These are phyloP conservation scores for Adenanthera pavonina DNA, from an alignment of 306 rosid species.

Conservation along the genomic window DNA sequence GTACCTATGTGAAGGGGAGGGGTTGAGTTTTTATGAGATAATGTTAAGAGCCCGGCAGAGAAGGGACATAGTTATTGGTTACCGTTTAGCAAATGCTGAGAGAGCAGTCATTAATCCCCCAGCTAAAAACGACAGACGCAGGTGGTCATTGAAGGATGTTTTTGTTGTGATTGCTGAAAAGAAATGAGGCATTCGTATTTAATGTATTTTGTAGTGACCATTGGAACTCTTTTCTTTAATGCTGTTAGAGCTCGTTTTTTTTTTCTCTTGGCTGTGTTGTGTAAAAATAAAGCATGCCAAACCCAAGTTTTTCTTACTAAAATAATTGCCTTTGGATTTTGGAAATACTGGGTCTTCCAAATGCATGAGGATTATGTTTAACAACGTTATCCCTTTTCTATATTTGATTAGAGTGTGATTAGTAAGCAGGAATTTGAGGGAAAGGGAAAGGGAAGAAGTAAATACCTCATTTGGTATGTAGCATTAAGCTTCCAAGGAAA, in stretches of 20 bases:
- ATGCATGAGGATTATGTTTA: neutral
- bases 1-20: slow-evolving; percentile 75
- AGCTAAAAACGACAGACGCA: slow-evolving; percentile 58
- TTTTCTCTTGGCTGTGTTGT: neutral
- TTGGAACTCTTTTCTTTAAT: neutral
- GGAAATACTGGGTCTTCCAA: neutral
- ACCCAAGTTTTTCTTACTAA: neutral
- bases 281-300: neutral
- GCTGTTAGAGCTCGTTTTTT: neutral
- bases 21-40: slow-evolving; percentile 82
- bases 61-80: slow-evolving; percentile 87
- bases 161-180: slow-evolving; percentile 87
- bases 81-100: slow-evolving; percentile 65
- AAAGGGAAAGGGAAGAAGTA: no score
- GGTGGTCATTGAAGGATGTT: slow-evolving; percentile 80
- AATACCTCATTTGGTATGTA: no score
- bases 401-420: no score
- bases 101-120: slow-evolving; percentile 91
- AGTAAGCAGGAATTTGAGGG: no score
- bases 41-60: slow-evolving; percentile 73
- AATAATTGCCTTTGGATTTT: neutral
- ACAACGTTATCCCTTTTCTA: neutral
- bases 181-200: slow-evolving; percentile 49
- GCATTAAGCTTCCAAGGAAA: no score
- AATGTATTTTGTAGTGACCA: neutral